phyloP scores from a whole-genome alignment of 352 stramenopile genomes.

The Phytophthora rubi region DNA sequence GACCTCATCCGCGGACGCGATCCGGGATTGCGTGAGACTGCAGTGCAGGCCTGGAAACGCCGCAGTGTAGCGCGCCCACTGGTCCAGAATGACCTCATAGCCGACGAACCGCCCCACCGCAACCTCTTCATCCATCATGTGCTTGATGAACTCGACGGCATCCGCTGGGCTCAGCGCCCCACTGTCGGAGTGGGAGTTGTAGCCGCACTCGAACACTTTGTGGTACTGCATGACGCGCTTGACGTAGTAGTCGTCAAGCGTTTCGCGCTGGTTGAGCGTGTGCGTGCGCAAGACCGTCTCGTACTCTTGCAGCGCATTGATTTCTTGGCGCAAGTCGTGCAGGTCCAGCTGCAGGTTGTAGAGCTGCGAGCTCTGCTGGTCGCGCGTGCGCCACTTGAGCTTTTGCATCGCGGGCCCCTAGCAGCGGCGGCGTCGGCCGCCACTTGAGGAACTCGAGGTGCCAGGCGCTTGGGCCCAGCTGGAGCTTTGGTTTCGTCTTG shows the following conservation, averaged over 20 bases:
- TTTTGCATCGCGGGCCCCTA: constrained; percentile 33
- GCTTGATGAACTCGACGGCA: constrained; percentile 47
- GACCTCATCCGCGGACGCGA: constrained; percentile 28
- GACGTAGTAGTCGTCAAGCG: constrained; percentile 51
- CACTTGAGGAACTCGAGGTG: constrained; percentile 24
- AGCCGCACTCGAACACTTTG: constrained; percentile 62
- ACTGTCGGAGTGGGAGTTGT: constrained; percentile 13
- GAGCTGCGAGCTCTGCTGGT: constrained; percentile 60
- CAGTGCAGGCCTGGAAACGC: constrained; percentile 44
- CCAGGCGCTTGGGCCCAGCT: constrained; percentile 21
- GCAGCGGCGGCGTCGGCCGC: constrained; percentile 25
- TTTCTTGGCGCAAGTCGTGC: constrained; percentile 51
- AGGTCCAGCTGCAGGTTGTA: constrained; percentile 72
- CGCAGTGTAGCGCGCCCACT: constrained; percentile 56
- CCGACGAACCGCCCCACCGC: constrained; percentile 36
- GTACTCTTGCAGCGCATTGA: constrained; percentile 47
- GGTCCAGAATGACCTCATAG: constrained; percentile 38
- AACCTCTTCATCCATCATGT: constrained; percentile 56
- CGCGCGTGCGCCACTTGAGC: constrained; percentile 66
- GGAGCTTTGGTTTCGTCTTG: constrained; percentile 16
- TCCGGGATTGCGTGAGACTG: constrained; percentile 28
- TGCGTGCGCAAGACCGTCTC: constrained; percentile 41
- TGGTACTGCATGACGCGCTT: constrained; percentile 63
- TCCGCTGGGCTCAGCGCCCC: constrained; percentile 12
- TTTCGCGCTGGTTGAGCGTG: constrained; percentile 50